A percentile compares a stretch with the other conserved stretches of the same genome.
These are phyloP conservation scores for Medicago arabica DNA, from an alignment of 306 rosid genomes.

Conservation along the genomic window DNA sequence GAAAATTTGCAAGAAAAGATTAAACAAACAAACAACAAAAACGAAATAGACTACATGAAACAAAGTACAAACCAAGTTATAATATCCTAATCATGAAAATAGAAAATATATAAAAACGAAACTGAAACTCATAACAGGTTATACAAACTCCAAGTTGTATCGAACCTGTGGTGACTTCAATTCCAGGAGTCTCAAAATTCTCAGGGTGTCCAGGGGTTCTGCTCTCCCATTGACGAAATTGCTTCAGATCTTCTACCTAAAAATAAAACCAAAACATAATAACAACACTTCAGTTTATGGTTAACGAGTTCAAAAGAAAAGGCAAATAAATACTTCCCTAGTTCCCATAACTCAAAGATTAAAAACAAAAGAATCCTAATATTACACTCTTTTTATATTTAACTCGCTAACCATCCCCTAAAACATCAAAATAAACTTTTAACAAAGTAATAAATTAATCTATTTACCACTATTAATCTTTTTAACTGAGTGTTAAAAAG, in stretches of 20 bases:
- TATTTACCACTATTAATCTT: too few species aligned
- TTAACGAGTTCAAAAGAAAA: constrained; percentile 2
- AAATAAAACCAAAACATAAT: constrained; percentile 35
- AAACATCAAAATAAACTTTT: neutral
- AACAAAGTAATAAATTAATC: neutral
- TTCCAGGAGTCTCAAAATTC: constrained; percentile 91
- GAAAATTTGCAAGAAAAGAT: constrained; percentile 13
- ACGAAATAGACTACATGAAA: neutral
- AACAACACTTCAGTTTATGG: constrained; percentile 9
- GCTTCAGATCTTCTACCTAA: constrained; percentile 86
- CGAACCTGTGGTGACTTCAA: constrained; percentile 97
- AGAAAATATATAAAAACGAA: neutral
- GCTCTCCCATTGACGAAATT: constrained; percentile 95
- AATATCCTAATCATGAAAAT: constrained; percentile 1
- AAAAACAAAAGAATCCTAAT: neutral
- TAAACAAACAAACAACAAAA: neutral
- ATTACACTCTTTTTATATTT: neutral
- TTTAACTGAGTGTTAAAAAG: neutral
- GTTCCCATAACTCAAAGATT: constrained; percentile 2
- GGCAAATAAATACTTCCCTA: neutral
- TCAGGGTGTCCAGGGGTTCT: constrained; percentile 98
- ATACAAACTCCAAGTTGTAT: constrained; percentile 24
- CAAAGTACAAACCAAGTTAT: neutral
- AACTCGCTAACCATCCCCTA: neutral
- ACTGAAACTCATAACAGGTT: constrained; percentile 4